Evolutionary conservation across 495 filamentous ascomycete species (phyloP).

Genomic region (Penicillium riverlandense): DNA sequence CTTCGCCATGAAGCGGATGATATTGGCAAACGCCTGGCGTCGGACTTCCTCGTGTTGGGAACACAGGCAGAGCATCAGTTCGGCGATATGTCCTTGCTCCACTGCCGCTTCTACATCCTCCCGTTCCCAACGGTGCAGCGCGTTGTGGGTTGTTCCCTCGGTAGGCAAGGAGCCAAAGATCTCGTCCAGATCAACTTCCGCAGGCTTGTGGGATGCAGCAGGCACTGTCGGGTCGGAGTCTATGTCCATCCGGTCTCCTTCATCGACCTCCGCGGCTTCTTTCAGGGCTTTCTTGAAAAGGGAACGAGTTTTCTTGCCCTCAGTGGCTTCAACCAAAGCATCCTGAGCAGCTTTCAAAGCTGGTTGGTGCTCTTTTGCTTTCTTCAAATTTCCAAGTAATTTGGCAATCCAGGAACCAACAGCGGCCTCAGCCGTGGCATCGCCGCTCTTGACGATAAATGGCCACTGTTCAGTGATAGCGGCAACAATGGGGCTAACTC

Average conservation of each 20-base stretch:
- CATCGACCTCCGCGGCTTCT: constrained; percentile 15
- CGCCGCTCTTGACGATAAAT: constrained; percentile 49
- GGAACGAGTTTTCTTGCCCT: constrained; percentile 31
- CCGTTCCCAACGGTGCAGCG: constrained; percentile 55
- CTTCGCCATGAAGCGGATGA: constrained; percentile 57
- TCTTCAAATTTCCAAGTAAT: constrained; percentile 37
- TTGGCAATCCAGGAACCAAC: constrained; percentile 50
- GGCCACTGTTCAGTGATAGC: constrained; percentile 71
- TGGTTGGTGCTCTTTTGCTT: constrained; percentile 33
- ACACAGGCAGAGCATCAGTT: constrained; percentile 66
- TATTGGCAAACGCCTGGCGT: constrained; percentile 62
- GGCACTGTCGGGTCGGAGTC: constrained; percentile 5
- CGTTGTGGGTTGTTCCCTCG: constrained; percentile 35
- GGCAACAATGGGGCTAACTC: constrained; percentile 50
- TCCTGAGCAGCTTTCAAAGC: constrained; percentile 36
- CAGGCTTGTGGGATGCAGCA: constrained; percentile 2
- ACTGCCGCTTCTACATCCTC: constrained; percentile 68
- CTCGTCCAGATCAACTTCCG: constrained; percentile 26
- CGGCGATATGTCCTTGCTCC: constrained; percentile 60
- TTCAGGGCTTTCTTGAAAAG: constrained; percentile 36
- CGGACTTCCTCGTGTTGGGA: constrained; percentile 67
- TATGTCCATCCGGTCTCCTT: constrained; percentile 16
- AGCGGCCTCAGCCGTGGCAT: constrained; percentile 24
- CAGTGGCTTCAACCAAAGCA: constrained; percentile 25
- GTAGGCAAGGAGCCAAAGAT: constrained; percentile 34